Conservation (phyloP, 495 filamentous ascomycete genomes). For the Podospora pseudopauciseta region DNA sequence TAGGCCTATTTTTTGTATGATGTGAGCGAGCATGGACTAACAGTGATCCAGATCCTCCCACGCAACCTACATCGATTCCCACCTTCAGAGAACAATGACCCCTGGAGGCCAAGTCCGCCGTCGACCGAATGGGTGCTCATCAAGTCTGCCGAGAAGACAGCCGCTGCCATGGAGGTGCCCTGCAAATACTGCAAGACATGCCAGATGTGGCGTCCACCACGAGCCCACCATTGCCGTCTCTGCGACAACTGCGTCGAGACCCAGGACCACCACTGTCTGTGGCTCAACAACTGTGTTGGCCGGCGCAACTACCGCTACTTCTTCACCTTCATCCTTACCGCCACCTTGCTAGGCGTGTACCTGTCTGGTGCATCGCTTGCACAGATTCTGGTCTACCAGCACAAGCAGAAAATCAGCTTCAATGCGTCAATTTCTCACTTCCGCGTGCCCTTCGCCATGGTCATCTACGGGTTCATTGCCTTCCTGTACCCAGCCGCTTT, state of each 20-base stretch:
- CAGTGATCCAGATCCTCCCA: slow-evolving; percentile 63
- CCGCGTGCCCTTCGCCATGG: slow-evolving; percentile 83
- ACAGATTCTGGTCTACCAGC: slow-evolving; percentile 72
- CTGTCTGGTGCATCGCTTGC: slow-evolving; percentile 71
- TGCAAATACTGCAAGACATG: slow-evolving; percentile 98
- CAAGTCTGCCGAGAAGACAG: slow-evolving; percentile 65
- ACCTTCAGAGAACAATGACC: slow-evolving; percentile 63
- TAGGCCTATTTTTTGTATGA: slow-evolving; percentile 46
- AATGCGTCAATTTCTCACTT: slow-evolving; percentile 60
- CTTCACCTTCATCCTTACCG: slow-evolving; percentile 77
- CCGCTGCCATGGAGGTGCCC: slow-evolving; percentile 90
- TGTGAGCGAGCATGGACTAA: slow-evolving; percentile 18
- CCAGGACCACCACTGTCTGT: slow-evolving; percentile 97
- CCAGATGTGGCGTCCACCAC: slow-evolving; percentile 91
- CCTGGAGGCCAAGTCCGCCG: slow-evolving; percentile 72
- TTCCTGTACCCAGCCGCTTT: slow-evolving; percentile 80
- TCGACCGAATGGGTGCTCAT: slow-evolving; percentile 90
- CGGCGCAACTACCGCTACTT: slow-evolving; percentile 98
- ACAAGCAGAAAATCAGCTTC: slow-evolving; percentile 59
- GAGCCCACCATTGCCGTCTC: slow-evolving; percentile 91
- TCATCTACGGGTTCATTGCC: slow-evolving; percentile 73
- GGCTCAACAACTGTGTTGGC: slow-evolving; percentile 98
- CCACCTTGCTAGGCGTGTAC: slow-evolving; percentile 71
- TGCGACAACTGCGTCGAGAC: slow-evolving; percentile 98
- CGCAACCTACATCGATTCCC: slow-evolving; percentile 67